Evolutionary conservation across 805 yeast genomes (phyloP), one percentile per base, ranked within the genome.

Genomic region (Candida arabinofermentans): DNA sequence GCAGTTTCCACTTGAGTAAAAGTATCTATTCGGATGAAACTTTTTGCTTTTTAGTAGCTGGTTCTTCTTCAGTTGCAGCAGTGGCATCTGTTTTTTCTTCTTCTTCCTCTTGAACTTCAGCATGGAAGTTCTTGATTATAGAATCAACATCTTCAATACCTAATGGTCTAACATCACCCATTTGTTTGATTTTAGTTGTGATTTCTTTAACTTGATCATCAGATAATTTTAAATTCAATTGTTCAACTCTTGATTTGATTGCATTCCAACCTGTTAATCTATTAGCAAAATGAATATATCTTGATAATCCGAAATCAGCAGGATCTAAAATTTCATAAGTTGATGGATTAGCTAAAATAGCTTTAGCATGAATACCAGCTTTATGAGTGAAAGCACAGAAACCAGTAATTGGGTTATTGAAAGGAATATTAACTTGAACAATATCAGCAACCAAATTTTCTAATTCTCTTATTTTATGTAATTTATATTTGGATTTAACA

Each of bases 241-340:
- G 81, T 56, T 76, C 81, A 40, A 76, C 81, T 63, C 82, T 69
- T 27, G 78, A 69, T 58, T 76, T 76, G 61, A 76, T 76, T 27
- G 81, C 82, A 55, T 75, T 76, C 82, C 82, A 76, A 27, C 82
- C 82, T 12, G 82, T 76, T 57, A 76, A 67, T 57, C 81, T 66
- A 65, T 75, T 75, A 47, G 81, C 81, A 51, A 76, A 76, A 57
- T 76, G 81, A 47, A 76, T 76, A 56, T 76, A 76, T 55, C 82
- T 70, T n/a, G 79, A 72, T 53, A 76, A 67, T 44, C 82, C 82
- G 54, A 76, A 76, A 59, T 76, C 82, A 19, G 69, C 61, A 24
- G 82, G 82, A 51, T 72, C 71, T 57, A 76, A 67, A 55, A 76
- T 76, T 62, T 76, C 82, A 57, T 76, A 76, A 10, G 81, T 76